Conservation (phyloP, 345 rosid species). For the Citrus sinensis region DVS_A1.0 CM039163.1:39521501-39522000, state of each 20-base stretch:
- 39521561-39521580: constrained; percentile 14
- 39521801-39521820: constrained; percentile 44
- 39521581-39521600: not conserved
- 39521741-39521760: constrained; percentile 80
- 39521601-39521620: not conserved
- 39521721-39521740: constrained; percentile 94
- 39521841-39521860: not conserved
- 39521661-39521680: not conserved
- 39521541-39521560: constrained; percentile 90
- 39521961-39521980: not conserved
- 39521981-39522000: not conserved
- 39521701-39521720: constrained; percentile 94
- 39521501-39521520: constrained; percentile 91
- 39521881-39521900: not conserved
- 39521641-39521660: not conserved
- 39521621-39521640: not conserved
- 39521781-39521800: constrained; percentile 96
- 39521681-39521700: constrained; percentile 58
- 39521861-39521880: not conserved
- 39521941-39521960: not conserved
- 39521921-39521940: not conserved
- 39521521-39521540: constrained; percentile 96
- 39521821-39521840: constrained; percentile 9
- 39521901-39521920: not conserved
- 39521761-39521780: constrained; percentile 99